Evolutionary conservation across 768 basidiomycete genomes (phyloP).

Genomic region (Naganishia friedmannii): DNA sequence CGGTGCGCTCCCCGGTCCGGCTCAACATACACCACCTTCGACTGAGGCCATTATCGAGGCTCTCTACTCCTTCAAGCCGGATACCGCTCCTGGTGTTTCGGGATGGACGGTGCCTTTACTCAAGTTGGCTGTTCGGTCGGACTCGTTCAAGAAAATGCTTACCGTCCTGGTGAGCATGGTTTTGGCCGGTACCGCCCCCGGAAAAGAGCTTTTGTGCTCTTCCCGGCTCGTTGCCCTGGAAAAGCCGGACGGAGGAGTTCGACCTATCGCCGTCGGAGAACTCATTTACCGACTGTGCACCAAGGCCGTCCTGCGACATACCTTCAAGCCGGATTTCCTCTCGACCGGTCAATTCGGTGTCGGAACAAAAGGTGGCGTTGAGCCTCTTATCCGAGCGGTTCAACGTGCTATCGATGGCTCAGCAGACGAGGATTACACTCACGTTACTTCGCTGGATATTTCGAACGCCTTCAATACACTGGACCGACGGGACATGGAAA

Average conservation of each 20-base stretch:
- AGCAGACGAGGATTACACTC: slow-evolving; percentile 16
- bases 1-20: not conserved
- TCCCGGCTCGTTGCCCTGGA: slow-evolving; percentile 34
- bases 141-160: slow-evolving; percentile 5
- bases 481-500: slow-evolving; percentile 5
- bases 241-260: slow-evolving; percentile 33
- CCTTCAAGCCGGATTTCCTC: slow-evolving; percentile 20
- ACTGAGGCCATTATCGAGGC: slow-evolving; percentile 9
- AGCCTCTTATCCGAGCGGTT: slow-evolving; percentile 30
- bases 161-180: not conserved
- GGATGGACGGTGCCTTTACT: slow-evolving; percentile 22
- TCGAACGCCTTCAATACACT: slow-evolving; percentile 40
- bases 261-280: slow-evolving; percentile 40
- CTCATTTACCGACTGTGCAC: slow-evolving; percentile 34
- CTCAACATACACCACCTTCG: not conserved
- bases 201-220: slow-evolving; percentile 26
- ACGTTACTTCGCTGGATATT: slow-evolving; percentile 34
- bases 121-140: not conserved
- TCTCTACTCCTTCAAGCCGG: slow-evolving; percentile 9
- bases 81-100: slow-evolving; percentile 19
- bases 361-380: slow-evolving; percentile 33
- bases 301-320: slow-evolving; percentile 30
- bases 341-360: slow-evolving; percentile 34
- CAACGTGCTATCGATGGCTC: slow-evolving; percentile 30
- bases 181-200: slow-evolving; percentile 24